These are phyloP conservation scores for Leucocoprinus birnbaumii DNA, from an alignment of 768 basidiomycete species.

Conservation along the genomic window DNA sequence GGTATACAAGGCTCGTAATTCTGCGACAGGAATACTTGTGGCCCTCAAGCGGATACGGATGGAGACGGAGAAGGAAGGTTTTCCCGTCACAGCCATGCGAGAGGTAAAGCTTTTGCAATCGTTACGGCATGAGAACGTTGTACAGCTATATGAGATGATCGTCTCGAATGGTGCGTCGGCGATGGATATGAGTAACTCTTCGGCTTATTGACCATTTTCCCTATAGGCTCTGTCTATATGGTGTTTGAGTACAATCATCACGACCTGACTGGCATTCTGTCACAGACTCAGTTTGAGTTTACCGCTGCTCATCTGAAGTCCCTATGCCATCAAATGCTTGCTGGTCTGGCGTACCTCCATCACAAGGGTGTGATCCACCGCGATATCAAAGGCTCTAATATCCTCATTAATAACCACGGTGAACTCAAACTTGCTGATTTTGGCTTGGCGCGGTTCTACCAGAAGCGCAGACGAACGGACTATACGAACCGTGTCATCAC, in stretches of 20 bases:
- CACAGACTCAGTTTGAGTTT: slow-evolving; percentile 87
- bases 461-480: slow-evolving; percentile 84
- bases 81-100: slow-evolving; percentile 98
- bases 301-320: slow-evolving; percentile 91
- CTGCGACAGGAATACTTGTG: slow-evolving; percentile 69
- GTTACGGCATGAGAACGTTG: slow-evolving; percentile 84
- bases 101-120: slow-evolving; percentile 98
- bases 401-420: slow-evolving; percentile 86
- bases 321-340: slow-evolving; percentile 92
- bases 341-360: slow-evolving; percentile 92
- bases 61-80: slow-evolving; percentile 97
- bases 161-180: slow-evolving; percentile 84
- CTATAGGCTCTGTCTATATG: slow-evolving; percentile 92
- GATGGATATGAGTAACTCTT: not conserved
- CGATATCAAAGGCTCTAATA: slow-evolving; percentile 99
- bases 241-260: slow-evolving; percentile 99
- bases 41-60: slow-evolving; percentile 96
- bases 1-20: slow-evolving; percentile 92
- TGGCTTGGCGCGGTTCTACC: slow-evolving; percentile 94
- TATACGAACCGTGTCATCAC: slow-evolving; percentile 99
- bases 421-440: slow-evolving; percentile 97
- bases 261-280: slow-evolving; percentile 91
- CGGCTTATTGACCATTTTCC: slow-evolving; percentile 7
- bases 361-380: slow-evolving; percentile 95
- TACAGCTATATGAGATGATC: slow-evolving; percentile 96